Conservation (phyloP, 2,329 filamentous ascomycete species). For the Sarocladium kiliense region DNA sequence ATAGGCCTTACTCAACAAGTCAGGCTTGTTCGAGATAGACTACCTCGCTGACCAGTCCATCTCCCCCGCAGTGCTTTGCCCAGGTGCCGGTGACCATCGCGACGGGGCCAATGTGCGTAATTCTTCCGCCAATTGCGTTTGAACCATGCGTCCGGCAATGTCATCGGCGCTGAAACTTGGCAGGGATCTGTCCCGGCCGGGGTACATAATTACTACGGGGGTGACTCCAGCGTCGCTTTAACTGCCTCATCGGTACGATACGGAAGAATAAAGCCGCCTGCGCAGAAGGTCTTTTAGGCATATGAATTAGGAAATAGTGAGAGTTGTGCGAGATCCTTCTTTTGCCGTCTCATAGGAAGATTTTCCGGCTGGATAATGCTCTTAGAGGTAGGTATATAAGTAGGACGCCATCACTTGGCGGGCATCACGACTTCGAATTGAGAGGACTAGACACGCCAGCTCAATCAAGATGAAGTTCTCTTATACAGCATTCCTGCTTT, state of each 20-base stretch:
- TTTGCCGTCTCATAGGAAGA: neutral
- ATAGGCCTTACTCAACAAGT: too few species aligned
- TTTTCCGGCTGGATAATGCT: neutral
- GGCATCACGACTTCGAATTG: neutral
- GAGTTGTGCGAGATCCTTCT: neutral
- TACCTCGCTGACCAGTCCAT: neutral
- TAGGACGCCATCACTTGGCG: neutral
- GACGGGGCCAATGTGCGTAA: neutral
- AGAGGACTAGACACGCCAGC: neutral
- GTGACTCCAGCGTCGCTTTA: neutral
- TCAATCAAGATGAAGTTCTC: slow-evolving; percentile 7
- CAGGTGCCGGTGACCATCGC: neutral
- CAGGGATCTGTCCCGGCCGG: neutral
- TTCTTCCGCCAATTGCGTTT: neutral
- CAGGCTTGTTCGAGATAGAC: neutral
- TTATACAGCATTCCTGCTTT: neutral
- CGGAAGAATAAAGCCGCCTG: neutral
- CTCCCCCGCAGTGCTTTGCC: neutral
- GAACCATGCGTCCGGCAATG: neutral
- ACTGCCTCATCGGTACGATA: neutral
- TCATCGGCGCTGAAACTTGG: neutral
- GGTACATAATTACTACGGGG: neutral
- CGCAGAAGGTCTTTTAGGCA: neutral
- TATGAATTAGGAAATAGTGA: neutral
- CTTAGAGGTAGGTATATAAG: neutral